Evolutionary conservation across 257 asterid genomes (phyloP).

Genomic region (Osmanthus fragrans): DNA sequence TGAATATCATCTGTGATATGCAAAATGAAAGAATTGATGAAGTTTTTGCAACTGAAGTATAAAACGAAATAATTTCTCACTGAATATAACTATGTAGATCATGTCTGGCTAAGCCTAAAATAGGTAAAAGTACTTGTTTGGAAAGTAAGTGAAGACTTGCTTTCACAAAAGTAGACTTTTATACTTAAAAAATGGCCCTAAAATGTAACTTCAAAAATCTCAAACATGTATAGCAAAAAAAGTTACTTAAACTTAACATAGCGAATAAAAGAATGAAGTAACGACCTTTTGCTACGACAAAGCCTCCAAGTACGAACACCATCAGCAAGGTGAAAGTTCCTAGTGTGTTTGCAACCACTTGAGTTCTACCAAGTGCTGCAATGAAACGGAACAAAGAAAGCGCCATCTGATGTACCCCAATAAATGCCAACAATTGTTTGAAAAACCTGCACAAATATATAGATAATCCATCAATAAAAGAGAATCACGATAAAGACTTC

Average conservation of each 20-base stretch:
- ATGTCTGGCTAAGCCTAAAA: neutral
- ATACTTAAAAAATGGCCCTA: neutral
- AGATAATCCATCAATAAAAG: neutral
- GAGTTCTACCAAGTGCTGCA: slow-evolving; percentile 20
- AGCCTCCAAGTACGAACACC: slow-evolving; percentile 19
- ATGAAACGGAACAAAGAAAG: slow-evolving; percentile 21
- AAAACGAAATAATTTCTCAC: neutral
- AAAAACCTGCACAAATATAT: slow-evolving; percentile 6
- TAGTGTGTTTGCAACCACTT: slow-evolving; percentile 23
- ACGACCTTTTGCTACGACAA: slow-evolving; percentile 8
- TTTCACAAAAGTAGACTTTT: neutral
- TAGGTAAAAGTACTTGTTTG: neutral
- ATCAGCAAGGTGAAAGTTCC: slow-evolving; percentile 16
- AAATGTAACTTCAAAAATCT: neutral
- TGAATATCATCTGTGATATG: slow-evolving; percentile 29
- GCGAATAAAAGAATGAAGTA: neutral
- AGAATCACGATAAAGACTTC: neutral
- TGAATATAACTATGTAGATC: neutral
- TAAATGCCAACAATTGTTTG: slow-evolving; percentile 5
- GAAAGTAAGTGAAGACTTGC: neutral
- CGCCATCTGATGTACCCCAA: slow-evolving; percentile 22
- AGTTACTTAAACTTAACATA: neutral
- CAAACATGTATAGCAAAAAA: neutral
- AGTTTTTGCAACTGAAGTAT: neutral
- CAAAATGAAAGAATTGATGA: neutral